Conservation (phyloP, 2,329 filamentous ascomycete species). For the Aaosphaeria pasadenensis region DNA sequence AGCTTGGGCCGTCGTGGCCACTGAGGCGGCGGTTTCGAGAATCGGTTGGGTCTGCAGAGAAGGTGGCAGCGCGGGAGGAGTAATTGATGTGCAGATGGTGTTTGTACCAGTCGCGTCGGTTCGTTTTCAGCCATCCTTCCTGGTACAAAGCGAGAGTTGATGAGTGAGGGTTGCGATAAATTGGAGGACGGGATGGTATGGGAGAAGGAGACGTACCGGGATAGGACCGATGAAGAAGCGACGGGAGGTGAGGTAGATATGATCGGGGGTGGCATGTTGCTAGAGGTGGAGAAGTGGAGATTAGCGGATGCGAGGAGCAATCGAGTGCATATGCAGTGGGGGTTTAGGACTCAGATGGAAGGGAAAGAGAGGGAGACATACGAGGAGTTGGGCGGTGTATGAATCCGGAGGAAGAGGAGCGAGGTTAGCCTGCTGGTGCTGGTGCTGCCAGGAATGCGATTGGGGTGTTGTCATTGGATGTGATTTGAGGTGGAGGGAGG, state of each 20-base stretch:
- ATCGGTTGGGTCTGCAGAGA: constrained; percentile 44
- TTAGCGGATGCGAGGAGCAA: background rate
- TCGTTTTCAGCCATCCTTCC: constrained; percentile 61
- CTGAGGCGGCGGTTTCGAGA: constrained; percentile 43
- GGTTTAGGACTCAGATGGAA: background rate
- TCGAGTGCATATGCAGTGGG: background rate
- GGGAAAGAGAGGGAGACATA: constrained; percentile 22
- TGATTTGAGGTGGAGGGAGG: constrained; percentile 8
- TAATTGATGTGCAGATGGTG: constrained; percentile 46
- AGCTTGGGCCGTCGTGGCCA: constrained; percentile 40
- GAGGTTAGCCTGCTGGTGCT: constrained; percentile 29
- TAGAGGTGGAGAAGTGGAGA: constrained; percentile 16
- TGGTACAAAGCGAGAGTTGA: constrained; percentile 4
- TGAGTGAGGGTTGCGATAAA: background rate
- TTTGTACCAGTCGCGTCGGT: constrained; percentile 63
- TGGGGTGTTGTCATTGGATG: constrained; percentile 27
- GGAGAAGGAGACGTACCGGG: constrained; percentile 37
- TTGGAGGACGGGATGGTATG: background rate
- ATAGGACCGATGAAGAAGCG: constrained; percentile 66
- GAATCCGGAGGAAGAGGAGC: constrained; percentile 45
- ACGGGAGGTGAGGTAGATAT: constrained; percentile 60
- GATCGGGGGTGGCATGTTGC: constrained; percentile 61
- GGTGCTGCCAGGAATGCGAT: constrained; percentile 31
- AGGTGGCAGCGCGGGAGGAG: constrained; percentile 47
- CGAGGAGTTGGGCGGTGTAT: constrained; percentile 54